Base-by-base conservation (phyloP, 768 basidiomycete genomes). In the Pholiota microspora region DNA sequence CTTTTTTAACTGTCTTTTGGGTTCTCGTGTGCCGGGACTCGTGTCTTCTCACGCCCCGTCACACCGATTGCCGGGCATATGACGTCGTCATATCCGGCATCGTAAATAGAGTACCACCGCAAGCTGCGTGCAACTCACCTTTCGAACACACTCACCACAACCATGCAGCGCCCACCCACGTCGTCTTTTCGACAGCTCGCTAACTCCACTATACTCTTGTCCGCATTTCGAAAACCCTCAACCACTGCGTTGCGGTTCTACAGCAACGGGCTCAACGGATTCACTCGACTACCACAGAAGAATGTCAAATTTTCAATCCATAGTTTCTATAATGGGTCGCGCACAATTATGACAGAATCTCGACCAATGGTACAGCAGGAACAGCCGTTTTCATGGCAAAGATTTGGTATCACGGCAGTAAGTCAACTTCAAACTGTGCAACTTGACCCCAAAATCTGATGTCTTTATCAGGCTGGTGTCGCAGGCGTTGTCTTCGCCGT, bases 401-500 rank as follows among this genome's bases (percentile, higher is more conserved):
- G 54, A 25, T 59, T 71, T 24, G 69, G 60, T 25, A 49, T 66
- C 28, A 71, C 68, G 12, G 69, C 67, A 45, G 69, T 69, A 60
- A 47, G 68, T 53, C 7, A 23, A 62, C 69, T 7, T 69, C 1
- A 60, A 40, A 18, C 18, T 36, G 35, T 15, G 18, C n/a, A 15
- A 36, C 35, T 36, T 36, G 35, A 36, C 35, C n/a, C 18, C 35
- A n/a, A n/a, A n/a, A n/a, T n/a, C n/a, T n/a, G 18, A 21, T 16
- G n/a, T 21, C 18, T 12, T 38, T 21, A 5, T 18, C 60, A 90
- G 88, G 85, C 78, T 21, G 83, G 86, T 28, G 86, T 92, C 34
- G 89, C 84, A 32, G 88, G 86, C 7, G 80, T 84, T 7, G 77
- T 88, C 23, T 70, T 92, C 32, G 73, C 81, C 3, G 73, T 84